Evolutionary conservation across 495 filamentous ascomycete genomes (phyloP), one percentile per base, ranked within the genome.

Genomic region (Trichoderma parareesei): DNA sequence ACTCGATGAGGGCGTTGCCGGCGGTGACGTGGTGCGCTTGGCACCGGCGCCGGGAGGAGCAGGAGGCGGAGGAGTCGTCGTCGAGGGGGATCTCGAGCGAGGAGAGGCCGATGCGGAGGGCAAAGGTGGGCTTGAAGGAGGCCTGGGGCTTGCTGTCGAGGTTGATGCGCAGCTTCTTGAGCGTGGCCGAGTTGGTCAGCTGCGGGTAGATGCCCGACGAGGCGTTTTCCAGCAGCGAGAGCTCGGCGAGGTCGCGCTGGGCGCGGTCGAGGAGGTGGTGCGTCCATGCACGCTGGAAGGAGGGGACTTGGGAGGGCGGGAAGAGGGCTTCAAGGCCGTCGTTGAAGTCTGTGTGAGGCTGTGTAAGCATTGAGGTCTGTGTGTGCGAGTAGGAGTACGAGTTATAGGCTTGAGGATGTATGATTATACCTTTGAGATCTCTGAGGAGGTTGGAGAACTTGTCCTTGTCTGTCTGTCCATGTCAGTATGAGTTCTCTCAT

Each of bases 91-190:
- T 55, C 1, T 53, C 57, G 13, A 76, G 61, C 16, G 61, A 38
- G 18, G 62, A 35, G 27, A 63, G 66, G 16, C 60, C 69, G 10
- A 75, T 68, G 53, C 71, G 71, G 37, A 76, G 65, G 38, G 69
- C 70, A 53, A 69, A 70, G 10, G 71, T 71, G 8, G 73, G 68
- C 49, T 67, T 67, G 64, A 76, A 74, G 59, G 68, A 69, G 5
- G 69, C 55, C 37, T 67, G 63, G 9, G 69, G 65, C 65, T 70
- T 67, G 48, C 72, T 64, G 46, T 75, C 74, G 16, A 77, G 69
- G 65, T 77, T 77, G 57, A 77, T 74, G 35, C 72, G 65, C 20
- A 77, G 70, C 37, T 74, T 72, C 65, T 76, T 76, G 61, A 76
- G 65, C 42, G 65, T 69, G 11, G 74, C 74, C 6, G 71, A 68